Conservation (phyloP, 139 green algal genomes). For the Coelastrella sp. region DNA sequence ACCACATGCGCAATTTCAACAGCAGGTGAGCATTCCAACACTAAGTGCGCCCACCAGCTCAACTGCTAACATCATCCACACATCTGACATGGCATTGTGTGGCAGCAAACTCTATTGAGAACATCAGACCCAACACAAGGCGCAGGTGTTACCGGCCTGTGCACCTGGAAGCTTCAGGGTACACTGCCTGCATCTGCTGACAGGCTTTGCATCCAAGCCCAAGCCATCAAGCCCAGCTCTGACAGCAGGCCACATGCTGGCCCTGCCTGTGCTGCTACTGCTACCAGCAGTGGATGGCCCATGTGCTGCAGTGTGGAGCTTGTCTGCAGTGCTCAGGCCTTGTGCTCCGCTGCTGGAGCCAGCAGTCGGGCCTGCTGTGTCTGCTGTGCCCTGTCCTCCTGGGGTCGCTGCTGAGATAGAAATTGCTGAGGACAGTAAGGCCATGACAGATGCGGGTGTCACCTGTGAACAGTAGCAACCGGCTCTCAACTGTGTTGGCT, state of each 20-base stretch:
- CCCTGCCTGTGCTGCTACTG: not conserved
- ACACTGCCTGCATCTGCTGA: constrained; percentile 69
- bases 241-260: constrained; percentile 68
- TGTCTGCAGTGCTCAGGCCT: constrained; percentile 12
- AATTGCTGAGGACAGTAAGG: constrained; percentile 5
- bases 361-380: not conserved
- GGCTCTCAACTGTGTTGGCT: not conserved
- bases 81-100: too few relatives aligned
- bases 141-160: not conserved
- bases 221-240: constrained; percentile 74
- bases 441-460: constrained; percentile 33
- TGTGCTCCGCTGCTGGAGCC: not conserved
- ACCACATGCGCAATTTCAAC: too few relatives aligned
- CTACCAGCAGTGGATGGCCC: constrained; percentile 23
- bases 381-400: constrained; percentile 36
- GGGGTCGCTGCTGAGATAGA: constrained; percentile 17
- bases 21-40: too few relatives aligned
- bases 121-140: too few relatives aligned
- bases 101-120: too few relatives aligned
- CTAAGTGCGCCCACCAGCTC: too few relatives aligned
- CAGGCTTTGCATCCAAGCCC: constrained; percentile 56
- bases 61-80: too few relatives aligned
- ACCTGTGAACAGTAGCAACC: not conserved
- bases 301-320: not conserved
- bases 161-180: constrained; percentile 67